These are phyloP conservation scores for Sporothrix schenckii DNA, from an alignment of 2,329 filamentous ascomycete species.

Conservation along the genomic window DNA sequence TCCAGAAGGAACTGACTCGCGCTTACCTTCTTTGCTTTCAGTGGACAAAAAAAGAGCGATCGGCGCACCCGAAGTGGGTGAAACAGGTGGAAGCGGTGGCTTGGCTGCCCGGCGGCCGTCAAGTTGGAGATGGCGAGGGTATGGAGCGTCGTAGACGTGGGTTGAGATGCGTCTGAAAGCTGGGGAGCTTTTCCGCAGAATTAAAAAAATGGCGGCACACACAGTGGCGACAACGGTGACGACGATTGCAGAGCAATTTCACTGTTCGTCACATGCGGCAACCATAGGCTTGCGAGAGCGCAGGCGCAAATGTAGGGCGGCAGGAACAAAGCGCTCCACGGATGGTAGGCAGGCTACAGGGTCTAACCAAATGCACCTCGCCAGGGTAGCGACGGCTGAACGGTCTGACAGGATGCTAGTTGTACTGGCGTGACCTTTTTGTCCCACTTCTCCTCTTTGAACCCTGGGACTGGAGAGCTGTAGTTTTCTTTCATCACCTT, in stretches of 20 bases:
- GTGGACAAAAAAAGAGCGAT: conserved; percentile 15
- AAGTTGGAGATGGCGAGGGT: not conserved
- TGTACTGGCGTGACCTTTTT: not conserved
- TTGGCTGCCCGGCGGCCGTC: conserved; percentile 16
- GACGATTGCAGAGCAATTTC: conserved; percentile 30
- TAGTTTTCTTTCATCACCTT: not conserved
- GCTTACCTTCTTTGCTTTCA: not conserved
- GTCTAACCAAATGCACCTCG: conserved; percentile 14
- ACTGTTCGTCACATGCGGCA: conserved; percentile 30
- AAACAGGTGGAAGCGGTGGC: conserved; percentile 9
- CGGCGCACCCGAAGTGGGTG: conserved; percentile 7
- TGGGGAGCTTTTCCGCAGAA: not conserved
- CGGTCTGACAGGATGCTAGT: conserved; percentile 17
- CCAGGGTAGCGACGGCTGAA: not conserved
- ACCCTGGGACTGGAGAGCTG: too few relatives aligned
- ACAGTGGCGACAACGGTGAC: conserved; percentile 12
- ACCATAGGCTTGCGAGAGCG: conserved; percentile 27
- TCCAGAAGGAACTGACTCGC: not conserved
- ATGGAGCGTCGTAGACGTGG: not conserved
- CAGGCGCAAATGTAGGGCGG: not conserved
- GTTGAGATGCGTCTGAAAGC: not conserved
- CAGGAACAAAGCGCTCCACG: conserved; percentile 12
- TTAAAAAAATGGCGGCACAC: not conserved
- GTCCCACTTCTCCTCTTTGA: not conserved
- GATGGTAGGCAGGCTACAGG: not conserved